Conservation (phyloP, 495 filamentous ascomycete genomes). For the Daldinia grandis region DNA sequence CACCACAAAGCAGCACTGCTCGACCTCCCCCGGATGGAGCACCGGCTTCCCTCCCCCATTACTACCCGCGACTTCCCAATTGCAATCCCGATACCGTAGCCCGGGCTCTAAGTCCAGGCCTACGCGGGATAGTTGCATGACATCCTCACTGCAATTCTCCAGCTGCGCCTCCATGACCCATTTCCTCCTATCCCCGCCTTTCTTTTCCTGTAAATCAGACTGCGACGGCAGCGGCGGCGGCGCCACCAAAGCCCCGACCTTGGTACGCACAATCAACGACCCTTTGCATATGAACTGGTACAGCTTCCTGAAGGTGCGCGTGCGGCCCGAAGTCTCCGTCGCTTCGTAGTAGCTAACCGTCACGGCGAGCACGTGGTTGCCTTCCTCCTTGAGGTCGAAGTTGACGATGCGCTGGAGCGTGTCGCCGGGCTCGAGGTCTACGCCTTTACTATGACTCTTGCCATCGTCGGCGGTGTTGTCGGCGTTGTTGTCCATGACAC, state of each 20-base stretch:
- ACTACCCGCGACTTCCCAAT: slow-evolving; percentile 58
- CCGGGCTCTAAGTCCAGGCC: slow-evolving; percentile 59
- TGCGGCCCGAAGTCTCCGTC: slow-evolving; percentile 70
- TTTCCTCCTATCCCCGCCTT: slow-evolving; percentile 30
- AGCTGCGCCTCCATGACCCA: slow-evolving; percentile 89
- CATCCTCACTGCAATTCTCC: slow-evolving; percentile 85
- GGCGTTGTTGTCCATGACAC: slow-evolving; percentile 5
- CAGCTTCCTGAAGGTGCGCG: slow-evolving; percentile 90
- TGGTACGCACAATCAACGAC: slow-evolving; percentile 88
- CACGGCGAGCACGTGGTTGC: slow-evolving; percentile 91
- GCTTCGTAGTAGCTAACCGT: slow-evolving; percentile 87
- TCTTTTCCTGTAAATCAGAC: background rate
- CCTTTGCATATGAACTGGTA: slow-evolving; percentile 96
- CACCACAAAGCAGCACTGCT: slow-evolving; percentile 90
- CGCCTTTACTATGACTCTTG: slow-evolving; percentile 36
- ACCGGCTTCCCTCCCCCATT: slow-evolving; percentile 62
- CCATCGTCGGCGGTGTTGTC: slow-evolving; percentile 1
- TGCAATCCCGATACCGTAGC: slow-evolving; percentile 57
- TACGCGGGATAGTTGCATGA: slow-evolving; percentile 67
- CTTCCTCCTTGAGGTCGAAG: slow-evolving; percentile 92
- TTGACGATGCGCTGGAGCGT: slow-evolving; percentile 84
- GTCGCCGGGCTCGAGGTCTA: slow-evolving; percentile 68
- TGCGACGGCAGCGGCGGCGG: background rate
- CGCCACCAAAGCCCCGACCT: slow-evolving; percentile 68
- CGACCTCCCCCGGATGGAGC: slow-evolving; percentile 83